These are phyloP conservation scores for Puccinia coronata DNA, from an alignment of 1,284 basidiomycete genomes.

Conservation along the genomic window DNA sequence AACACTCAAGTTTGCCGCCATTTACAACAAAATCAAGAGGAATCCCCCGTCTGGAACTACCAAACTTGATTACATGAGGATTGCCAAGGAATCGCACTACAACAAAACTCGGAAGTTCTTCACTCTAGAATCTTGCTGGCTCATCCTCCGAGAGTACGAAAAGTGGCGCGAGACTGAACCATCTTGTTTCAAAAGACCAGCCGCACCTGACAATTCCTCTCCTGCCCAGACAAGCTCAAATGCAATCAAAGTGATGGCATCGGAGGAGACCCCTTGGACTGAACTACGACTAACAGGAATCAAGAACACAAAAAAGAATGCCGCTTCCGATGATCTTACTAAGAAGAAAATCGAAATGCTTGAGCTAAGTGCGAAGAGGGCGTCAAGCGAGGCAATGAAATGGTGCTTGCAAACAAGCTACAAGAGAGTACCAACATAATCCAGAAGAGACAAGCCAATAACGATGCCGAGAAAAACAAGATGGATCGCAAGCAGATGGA, in stretches of 20 bases:
- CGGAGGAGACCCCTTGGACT: no score
- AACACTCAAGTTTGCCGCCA: not conserved
- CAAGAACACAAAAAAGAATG: not conserved
- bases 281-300: not conserved
- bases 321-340: not conserved
- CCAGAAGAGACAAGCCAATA: not conserved
- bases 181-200: not conserved
- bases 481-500: not conserved
- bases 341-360: not conserved
- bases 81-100: not conserved
- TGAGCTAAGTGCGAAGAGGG: not conserved
- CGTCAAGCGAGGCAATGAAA: not conserved
- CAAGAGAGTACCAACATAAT: not conserved
- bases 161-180: not conserved
- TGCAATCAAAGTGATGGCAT: no score
- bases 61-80: not conserved
- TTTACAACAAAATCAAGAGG: conserved; percentile 4
- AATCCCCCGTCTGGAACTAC: not conserved
- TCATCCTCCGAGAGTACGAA: not conserved
- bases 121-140: not conserved
- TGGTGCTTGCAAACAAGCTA: not conserved
- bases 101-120: not conserved
- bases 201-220: not conserved
- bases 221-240: not conserved
- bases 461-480: not conserved